Conservation (phyloP, 2,329 filamentous ascomycete species). For the Hypoxylon sp. region DNA sequence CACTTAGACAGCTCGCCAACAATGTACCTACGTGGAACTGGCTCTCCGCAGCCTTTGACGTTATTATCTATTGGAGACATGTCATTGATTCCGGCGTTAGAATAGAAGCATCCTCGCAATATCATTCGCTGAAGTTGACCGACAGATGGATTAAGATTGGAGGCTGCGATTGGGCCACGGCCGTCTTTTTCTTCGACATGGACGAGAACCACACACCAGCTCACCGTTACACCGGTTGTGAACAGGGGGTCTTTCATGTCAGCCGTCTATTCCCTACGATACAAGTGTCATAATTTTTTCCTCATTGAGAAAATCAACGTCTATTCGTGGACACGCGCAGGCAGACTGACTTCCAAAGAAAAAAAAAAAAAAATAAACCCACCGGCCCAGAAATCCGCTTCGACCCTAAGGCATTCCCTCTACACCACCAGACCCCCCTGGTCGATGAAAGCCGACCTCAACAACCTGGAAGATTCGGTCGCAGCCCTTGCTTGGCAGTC, state of each 20-base stretch:
- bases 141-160: slow-evolving; percentile 20
- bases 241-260: slow-evolving; percentile 32
- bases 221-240: slow-evolving; percentile 38
- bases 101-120: slow-evolving; percentile 20
- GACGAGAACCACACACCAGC: slow-evolving; percentile 38
- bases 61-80: slow-evolving; percentile 26
- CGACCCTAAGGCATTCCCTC: slow-evolving; percentile 22
- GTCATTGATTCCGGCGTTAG: slow-evolving; percentile 26
- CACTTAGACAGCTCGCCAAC: slow-evolving; percentile 8
- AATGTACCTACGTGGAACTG: slow-evolving; percentile 3
- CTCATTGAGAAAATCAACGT: slow-evolving; percentile 28
- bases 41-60: slow-evolving; percentile 4
- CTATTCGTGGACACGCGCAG: slow-evolving; percentile 25
- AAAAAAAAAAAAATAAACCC: too few species aligned
- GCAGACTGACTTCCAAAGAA: slow-evolving; percentile 18
- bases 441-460: slow-evolving; percentile 23
- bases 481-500: slow-evolving; percentile 12
- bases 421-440: slow-evolving; percentile 22
- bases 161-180: slow-evolving; percentile 30
- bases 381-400: slow-evolving; percentile 33
- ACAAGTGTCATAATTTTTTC: slow-evolving; percentile 32
- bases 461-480: slow-evolving; percentile 31
- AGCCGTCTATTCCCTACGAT: slow-evolving; percentile 34
- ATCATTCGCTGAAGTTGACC: slow-evolving; percentile 32
- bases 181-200: slow-evolving; percentile 27